Percentiles rank a stretch among this genome's conserved stretches.
Evolutionary conservation across 169 alveolate species (phyloP).

Genomic region (Cryptosporidium viatorum): DNA sequence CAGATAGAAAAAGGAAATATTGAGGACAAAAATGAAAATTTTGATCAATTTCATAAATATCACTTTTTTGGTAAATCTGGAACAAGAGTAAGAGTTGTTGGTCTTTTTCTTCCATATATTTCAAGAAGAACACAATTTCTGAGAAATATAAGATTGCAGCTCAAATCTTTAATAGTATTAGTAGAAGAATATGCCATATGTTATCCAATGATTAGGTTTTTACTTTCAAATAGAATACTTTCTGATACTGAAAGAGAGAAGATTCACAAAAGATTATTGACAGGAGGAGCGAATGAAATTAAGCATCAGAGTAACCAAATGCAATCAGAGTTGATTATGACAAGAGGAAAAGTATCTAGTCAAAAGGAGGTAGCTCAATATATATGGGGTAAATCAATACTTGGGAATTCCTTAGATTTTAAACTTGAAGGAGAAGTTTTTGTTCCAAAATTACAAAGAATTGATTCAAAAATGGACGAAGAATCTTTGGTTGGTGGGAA

Average conservation of each 20-base stretch:
- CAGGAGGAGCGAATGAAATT: neutral
- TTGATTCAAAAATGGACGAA: neutral
- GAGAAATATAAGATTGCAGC: conserved; percentile 13
- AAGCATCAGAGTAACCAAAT: conserved; percentile 14
- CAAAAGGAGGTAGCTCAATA: conserved; percentile 62
- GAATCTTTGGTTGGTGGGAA: conserved; percentile 35
- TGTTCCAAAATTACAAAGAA: conserved; percentile 11
- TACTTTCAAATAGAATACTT: conserved; percentile 29
- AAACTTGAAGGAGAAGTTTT: conserved; percentile 36
- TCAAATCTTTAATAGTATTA: conserved; percentile 42
- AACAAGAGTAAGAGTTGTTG: conserved; percentile 33
- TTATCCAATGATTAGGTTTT: conserved; percentile 47
- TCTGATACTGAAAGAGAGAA: conserved; percentile 41
- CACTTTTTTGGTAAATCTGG: conserved; percentile 15
- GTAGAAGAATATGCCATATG: conserved; percentile 71
- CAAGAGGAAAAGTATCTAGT: conserved; percentile 33
- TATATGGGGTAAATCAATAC: conserved; percentile 57
- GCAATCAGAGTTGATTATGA: conserved; percentile 12
- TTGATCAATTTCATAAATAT: neutral
- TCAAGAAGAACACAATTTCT: conserved; percentile 61
- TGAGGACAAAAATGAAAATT: neutral
- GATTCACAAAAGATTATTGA: conserved; percentile 11
- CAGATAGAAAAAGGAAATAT: neutral
- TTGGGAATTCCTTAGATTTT: conserved; percentile 36
- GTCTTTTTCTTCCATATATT: conserved; percentile 43